phyloP scores from a whole-genome alignment of 768 basidiomycete species.

The Podaxis rugospora region DNA sequence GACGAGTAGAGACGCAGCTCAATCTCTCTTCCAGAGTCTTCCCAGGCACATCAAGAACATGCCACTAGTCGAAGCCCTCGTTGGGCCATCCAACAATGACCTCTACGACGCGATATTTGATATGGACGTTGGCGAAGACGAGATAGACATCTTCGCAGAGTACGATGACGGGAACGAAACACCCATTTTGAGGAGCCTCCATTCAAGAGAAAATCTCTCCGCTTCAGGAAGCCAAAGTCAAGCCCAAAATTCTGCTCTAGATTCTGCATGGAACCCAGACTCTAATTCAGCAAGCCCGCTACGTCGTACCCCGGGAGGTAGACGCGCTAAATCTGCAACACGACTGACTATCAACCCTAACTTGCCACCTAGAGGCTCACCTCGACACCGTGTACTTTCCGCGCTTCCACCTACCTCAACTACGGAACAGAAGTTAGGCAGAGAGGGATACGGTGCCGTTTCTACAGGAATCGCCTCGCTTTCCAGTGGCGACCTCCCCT shows the following conservation, averaged over 20 bases:
- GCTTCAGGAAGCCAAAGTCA: not conserved
- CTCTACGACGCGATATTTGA: conserved; percentile 80
- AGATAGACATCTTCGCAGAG: conserved; percentile 47
- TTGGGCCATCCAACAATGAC: conserved; percentile 65
- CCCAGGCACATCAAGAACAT: conserved; percentile 71
- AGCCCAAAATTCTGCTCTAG: not conserved
- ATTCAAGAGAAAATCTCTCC: conserved; percentile 32
- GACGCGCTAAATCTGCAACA: not conserved
- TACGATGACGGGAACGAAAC: conserved; percentile 41
- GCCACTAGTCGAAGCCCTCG: conserved; percentile 69
- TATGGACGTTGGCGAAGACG: conserved; percentile 43
- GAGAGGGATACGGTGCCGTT: not conserved
- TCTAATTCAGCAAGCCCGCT: conserved; percentile 10
- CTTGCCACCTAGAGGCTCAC: not conserved
- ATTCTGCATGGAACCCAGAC: not conserved
- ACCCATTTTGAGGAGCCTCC: conserved; percentile 32
- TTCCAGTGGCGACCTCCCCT: not conserved
- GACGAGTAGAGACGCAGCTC: conserved; percentile 46
- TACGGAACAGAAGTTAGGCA: not conserved
- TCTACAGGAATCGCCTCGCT: not conserved
- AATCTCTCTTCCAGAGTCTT: conserved; percentile 57
- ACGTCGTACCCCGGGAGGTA: conserved; percentile 4
- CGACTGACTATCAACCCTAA: not conserved
- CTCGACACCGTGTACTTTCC: not conserved
- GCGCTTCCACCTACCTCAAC: not conserved